These are phyloP conservation scores for Trichoderma aggressivum DNA, from an alignment of 2,329 filamentous ascomycete genomes.

Conservation along the genomic window DNA sequence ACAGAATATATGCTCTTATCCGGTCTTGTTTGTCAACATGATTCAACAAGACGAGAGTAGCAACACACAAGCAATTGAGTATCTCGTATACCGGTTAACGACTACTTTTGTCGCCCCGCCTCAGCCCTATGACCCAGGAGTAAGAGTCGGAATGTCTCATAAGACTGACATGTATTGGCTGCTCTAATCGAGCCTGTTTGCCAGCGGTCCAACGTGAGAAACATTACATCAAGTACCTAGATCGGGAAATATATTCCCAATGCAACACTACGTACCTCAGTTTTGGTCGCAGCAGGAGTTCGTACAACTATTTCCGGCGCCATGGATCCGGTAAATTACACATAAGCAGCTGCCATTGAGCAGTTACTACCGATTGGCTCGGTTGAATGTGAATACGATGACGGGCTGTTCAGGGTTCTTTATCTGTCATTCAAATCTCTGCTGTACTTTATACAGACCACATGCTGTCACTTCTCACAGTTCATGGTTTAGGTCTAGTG, in stretches of 20 bases:
- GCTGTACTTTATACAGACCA: neutral
- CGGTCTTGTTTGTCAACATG: neutral
- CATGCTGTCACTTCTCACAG: neutral
- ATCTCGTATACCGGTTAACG: neutral
- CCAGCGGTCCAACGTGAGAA: slow-evolving; percentile 5
- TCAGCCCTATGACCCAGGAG: neutral
- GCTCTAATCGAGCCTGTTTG: neutral
- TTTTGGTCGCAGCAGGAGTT: neutral
- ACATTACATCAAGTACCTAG: neutral
- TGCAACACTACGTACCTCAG: neutral
- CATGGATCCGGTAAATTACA: neutral
- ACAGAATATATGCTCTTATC: neutral
- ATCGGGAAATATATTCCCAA: neutral
- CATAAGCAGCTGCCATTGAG: neutral
- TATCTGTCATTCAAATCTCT: neutral
- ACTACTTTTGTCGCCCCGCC: neutral
- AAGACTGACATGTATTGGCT: neutral
- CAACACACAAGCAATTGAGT: neutral
- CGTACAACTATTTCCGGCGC: neutral
- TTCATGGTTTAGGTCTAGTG: neutral
- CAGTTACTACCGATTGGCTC: neutral
- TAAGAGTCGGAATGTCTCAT: neutral
- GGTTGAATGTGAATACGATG: neutral
- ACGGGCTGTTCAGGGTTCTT: neutral
- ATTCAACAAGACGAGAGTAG: neutral